A percentile compares a stretch with the other conserved stretches of the same genome.
Evolutionary conservation across 805 yeast species (phyloP).

Genomic region (Nadsonia fulvescens): DNA sequence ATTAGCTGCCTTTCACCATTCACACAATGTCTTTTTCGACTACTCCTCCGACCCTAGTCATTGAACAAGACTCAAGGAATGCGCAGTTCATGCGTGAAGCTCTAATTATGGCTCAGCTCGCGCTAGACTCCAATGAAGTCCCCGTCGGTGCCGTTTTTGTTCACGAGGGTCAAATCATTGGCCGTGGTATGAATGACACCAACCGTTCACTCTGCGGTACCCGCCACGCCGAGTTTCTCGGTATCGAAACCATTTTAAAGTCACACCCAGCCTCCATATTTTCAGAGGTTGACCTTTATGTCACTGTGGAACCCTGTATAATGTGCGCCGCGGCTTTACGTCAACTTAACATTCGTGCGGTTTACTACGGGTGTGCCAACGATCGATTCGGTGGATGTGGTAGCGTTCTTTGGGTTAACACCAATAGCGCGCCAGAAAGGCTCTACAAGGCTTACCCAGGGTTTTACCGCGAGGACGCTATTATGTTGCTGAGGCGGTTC

Average conservation of each 20-base stretch:
- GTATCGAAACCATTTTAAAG: slow-evolving; percentile 36
- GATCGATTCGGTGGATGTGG: slow-evolving; percentile 97
- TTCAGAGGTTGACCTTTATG: slow-evolving; percentile 51
- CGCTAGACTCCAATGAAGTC: slow-evolving; percentile 51
- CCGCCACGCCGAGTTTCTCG: slow-evolving; percentile 83
- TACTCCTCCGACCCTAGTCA: too few species aligned
- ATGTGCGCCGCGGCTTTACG: slow-evolving; percentile 92
- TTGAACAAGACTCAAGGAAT: slow-evolving; percentile 8
- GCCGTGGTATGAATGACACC: slow-evolving; percentile 72
- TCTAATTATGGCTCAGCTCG: slow-evolving; percentile 34
- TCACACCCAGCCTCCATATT: slow-evolving; percentile 22
- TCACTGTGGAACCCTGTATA: slow-evolving; percentile 93
- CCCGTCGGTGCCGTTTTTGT: slow-evolving; percentile 76
- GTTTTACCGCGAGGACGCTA: slow-evolving; percentile 61
- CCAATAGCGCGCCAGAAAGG: slow-evolving; percentile 21
- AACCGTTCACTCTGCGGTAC: slow-evolving; percentile 49
- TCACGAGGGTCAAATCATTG: slow-evolving; percentile 33
- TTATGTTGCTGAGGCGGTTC: slow-evolving; percentile 61
- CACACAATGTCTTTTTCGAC: too few species aligned
- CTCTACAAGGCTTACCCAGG: slow-evolving; percentile 59
- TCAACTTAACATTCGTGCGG: slow-evolving; percentile 56
- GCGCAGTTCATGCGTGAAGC: slow-evolving; percentile 20
- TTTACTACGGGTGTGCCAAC: slow-evolving; percentile 83
- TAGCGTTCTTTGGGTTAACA: slow-evolving; percentile 47
- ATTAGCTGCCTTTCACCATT: too few species aligned